Evolutionary conservation across 106 monocot species (phyloP).

Genomic region (Platanthera guangdongensis): DNA sequence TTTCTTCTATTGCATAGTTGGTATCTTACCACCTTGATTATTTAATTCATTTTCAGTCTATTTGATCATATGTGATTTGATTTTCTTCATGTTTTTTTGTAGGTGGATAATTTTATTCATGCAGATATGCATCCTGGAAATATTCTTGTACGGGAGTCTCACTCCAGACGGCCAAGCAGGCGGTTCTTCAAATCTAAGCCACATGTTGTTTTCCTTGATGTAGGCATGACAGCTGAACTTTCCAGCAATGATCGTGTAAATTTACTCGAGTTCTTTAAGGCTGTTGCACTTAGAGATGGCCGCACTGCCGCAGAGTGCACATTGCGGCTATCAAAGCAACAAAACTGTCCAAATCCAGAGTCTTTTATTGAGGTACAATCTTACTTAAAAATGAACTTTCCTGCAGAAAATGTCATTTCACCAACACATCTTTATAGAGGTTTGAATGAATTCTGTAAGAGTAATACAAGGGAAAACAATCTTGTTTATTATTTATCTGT

Average conservation of each 20-base stretch:
- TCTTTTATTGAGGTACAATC: conserved; percentile 25
- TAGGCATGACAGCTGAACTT: conserved; percentile 29
- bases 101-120: conserved; percentile 29
- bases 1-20: background rate
- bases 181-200: conserved; percentile 18
- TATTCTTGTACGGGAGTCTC: conserved; percentile 22
- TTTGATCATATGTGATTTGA: background rate
- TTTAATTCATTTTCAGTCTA: background rate
- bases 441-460: background rate
- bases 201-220: conserved; percentile 22
- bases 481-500: background rate
- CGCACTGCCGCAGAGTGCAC: conserved; percentile 22
- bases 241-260: conserved; percentile 15
- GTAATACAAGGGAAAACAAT: background rate
- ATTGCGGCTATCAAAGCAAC: conserved; percentile 19
- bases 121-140: conserved; percentile 33
- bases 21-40: background rate
- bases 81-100: conserved; percentile 3
- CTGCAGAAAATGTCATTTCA: background rate
- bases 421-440: background rate
- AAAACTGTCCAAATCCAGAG: conserved; percentile 19
- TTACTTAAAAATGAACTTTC: background rate
- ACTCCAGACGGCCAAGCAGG: conserved; percentile 5
- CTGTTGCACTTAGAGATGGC: conserved; percentile 22
- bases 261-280: conserved; percentile 23